Evolutionary conservation across 2,329 filamentous ascomycete species (phyloP), one percentile per base, ranked within the genome.

Genomic region (Aaosphaeria pasadenensis): DNA sequence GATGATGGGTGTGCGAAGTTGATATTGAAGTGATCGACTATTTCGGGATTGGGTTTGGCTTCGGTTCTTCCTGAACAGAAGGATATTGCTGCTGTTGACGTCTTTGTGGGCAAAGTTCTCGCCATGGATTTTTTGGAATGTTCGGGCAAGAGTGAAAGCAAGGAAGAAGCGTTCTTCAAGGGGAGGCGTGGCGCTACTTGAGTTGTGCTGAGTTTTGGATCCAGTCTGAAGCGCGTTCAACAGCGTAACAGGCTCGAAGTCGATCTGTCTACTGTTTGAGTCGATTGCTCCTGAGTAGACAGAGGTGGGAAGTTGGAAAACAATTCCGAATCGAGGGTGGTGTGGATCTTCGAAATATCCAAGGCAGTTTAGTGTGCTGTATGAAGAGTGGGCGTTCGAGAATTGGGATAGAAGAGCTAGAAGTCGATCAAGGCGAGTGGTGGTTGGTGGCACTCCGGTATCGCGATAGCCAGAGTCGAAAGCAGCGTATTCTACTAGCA

Each of bases 151-250:
- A 54, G 89, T 88, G 45, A 87, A 79, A 4, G 88, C 88, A 44
- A 92, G 75, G 11, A 85, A 80, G 60, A 90, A 91, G 58, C 89
- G 88, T 49, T 86, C 84, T 69, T 92, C 88, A 0, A 91, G 74
- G 33, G 81, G 80, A 17, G 69, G 69, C 1, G 74, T 73, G 4
- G 64, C 63, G 40, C 70, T 72, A 44, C 66, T 67, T 11, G 68
- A 67, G 43, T 70, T 68, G 54, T 74, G 70, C 11, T 70, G 50
- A 30, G 73, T 73, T 45, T 72, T 77, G 28, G 71, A 71, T 7
- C 74, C 67, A 30, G 73, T 72, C 47, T 77, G 74, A 5, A 78
- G 66, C 13, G 78, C 62, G 50, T 70, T 75, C n/a, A 77, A 65
- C 5, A 79, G 64, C 35, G 74, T 77, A 11, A 71, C 64, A 30